These are phyloP conservation scores for Epichloe uncinata DNA, from an alignment of 2,329 filamentous ascomycete species.

Conservation along the genomic window DNA sequence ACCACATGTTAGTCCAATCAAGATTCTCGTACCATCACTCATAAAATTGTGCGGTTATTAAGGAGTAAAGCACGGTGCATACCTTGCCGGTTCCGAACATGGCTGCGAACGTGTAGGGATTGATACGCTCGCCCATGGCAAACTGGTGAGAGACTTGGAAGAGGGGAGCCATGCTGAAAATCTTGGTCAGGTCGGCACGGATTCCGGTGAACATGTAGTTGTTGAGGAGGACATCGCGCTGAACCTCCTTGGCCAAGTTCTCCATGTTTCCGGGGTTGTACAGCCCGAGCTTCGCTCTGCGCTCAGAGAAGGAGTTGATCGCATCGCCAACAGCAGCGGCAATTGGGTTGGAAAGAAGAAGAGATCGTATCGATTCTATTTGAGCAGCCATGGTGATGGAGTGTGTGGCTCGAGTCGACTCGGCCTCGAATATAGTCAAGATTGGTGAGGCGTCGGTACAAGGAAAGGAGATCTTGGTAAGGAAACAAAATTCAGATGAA, in stretches of 20 bases:
- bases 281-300: slow-evolving; percentile 77
- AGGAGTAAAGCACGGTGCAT: slow-evolving; percentile 9
- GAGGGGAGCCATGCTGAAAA: slow-evolving; percentile 82
- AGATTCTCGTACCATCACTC: no score
- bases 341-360: slow-evolving; percentile 63
- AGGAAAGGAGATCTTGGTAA: not conserved
- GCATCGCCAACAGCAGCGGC: slow-evolving; percentile 58
- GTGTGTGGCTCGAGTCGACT: slow-evolving; percentile 11
- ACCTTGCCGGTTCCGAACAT: slow-evolving; percentile 92
- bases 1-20: not conserved
- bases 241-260: slow-evolving; percentile 77
- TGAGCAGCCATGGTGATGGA: slow-evolving; percentile 36
- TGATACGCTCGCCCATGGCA: slow-evolving; percentile 82
- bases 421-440: slow-evolving; percentile 10
- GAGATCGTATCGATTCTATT: slow-evolving; percentile 41
- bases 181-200: slow-evolving; percentile 91
- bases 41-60: not conserved
- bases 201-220: slow-evolving; percentile 96
- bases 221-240: slow-evolving; percentile 90
- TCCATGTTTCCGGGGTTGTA: slow-evolving; percentile 89
- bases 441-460: not conserved
- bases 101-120: slow-evolving; percentile 89
- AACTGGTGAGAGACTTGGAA: slow-evolving; percentile 98
- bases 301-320: slow-evolving; percentile 69
- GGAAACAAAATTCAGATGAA: not conserved